phyloP scores from a whole-genome alignment of 2,329 filamentous ascomycete genomes.

The Golovinomyces cichoracearum region DNA sequence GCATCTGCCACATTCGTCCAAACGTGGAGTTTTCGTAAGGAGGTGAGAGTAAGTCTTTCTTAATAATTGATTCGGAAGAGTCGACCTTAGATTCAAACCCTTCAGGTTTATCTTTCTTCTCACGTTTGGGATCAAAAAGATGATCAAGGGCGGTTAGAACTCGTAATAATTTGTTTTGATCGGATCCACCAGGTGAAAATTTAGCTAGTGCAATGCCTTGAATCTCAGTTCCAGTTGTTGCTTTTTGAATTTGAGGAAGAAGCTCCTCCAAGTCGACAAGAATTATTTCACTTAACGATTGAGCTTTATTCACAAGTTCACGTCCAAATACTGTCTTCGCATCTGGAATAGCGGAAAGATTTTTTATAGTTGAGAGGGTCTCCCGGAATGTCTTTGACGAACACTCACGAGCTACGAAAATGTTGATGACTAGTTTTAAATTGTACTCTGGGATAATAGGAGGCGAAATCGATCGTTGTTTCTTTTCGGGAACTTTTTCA shows the following conservation, averaged over 20 bases:
- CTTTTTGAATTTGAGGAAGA: constrained; percentile 61
- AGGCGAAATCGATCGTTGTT: constrained; percentile 35
- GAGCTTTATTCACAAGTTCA: constrained; percentile 70
- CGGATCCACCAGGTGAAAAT: constrained; percentile 85
- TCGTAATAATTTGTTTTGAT: constrained; percentile 83
- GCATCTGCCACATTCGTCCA: constrained; percentile 67
- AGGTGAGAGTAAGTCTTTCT: constrained; percentile 62
- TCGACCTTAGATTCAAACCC: constrained; percentile 28
- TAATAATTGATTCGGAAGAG: constrained; percentile 30
- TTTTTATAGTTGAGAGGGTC: constrained; percentile 95
- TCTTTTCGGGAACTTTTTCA: constrained; percentile 14
- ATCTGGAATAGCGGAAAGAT: constrained; percentile 73
- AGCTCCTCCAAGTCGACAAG: constrained; percentile 63
- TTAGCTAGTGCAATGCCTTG: constrained; percentile 83
- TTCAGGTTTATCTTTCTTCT: constrained; percentile 17
- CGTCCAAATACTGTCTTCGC: constrained; percentile 79
- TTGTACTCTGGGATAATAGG: constrained; percentile 74
- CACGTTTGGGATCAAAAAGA: constrained; percentile 63
- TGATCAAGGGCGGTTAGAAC: constrained; percentile 88
- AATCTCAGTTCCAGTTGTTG: constrained; percentile 73
- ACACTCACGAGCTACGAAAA: constrained; percentile 85
- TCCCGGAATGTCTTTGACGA: constrained; percentile 96
- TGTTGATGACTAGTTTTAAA: constrained; percentile 79
- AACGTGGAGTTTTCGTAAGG: constrained; percentile 84
- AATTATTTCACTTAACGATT: constrained; percentile 60